Base-by-base conservation (phyloP, 495 filamentous ascomycete genomes). In the Neurospora sp. region DNA sequence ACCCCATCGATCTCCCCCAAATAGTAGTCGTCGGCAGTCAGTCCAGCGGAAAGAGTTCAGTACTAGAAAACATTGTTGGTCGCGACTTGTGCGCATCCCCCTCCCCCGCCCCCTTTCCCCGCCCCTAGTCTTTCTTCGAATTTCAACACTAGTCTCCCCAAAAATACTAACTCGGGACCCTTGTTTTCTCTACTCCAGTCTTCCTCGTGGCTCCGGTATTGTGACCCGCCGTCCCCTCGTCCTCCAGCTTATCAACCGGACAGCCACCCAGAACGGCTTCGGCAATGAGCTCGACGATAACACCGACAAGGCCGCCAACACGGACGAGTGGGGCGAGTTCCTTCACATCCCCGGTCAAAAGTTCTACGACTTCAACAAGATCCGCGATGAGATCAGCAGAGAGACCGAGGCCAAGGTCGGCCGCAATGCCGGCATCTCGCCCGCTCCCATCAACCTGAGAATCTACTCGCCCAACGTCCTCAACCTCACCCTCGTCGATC, bases 1-100 rank as follows among this genome's bases (percentile, higher is more conserved):
- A 99, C 83, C 96, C 96, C 66, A 99, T 99, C 86, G 96, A 99
- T 87, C 84, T 99, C 73, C 96, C 96, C 36, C 96, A 99, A 86
- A 99, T 99, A 83, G 96, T 92, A 74, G 96, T 99, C 73, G 96
- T 99, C 69, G 96, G 96, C 77, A 98, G 95, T 81, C 96, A 99
- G 86, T 98, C 96, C 15, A 97, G 94, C 82, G 96, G 96, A 81
- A 99, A 99, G 90, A 98, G 94, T 86, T 98, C 96, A n/a, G 96
- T 99, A 77, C 83, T 99, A 78, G 96, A 99, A 84, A 99, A 99
- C 79, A 99, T 99, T 77, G 96, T 99, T 48, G 96, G 96, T 43
- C 88, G 96, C 84, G 96, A 99, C 84, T 98, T 99, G 96, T 98
- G 88, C 82, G 92, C 82, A 42, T 72, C 42, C 48, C 40, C 69